These are phyloP conservation scores for Pachysandra terminalis DNA, from an alignment of 164 flowering plant genomes.

Conservation along the genomic window DNA sequence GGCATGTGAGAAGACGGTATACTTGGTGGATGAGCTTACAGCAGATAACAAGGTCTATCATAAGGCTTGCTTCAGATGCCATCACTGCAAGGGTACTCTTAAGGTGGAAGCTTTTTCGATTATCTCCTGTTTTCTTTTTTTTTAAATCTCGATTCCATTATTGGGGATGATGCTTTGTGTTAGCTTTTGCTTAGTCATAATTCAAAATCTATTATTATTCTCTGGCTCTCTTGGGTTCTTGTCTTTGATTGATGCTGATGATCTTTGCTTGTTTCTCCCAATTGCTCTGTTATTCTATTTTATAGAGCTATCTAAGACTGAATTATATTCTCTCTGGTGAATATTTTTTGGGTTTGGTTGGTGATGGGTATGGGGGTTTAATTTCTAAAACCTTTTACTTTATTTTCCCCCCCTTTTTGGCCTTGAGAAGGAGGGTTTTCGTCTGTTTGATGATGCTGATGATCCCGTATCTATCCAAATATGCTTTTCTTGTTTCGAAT, in stretches of 20 bases:
- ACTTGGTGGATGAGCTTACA: slow-evolving; percentile 68
- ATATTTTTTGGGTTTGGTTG: too few species aligned
- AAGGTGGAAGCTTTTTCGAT: slow-evolving; percentile 35
- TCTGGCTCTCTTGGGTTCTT: not conserved
- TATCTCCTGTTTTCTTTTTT: not conserved
- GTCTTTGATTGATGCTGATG: not conserved
- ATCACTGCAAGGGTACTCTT: slow-evolving; percentile 86
- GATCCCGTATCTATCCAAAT: too few species aligned
- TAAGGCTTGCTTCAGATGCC: slow-evolving; percentile 82
- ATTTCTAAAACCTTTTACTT: too few species aligned
- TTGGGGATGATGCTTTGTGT: not conserved
- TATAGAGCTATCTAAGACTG: not conserved
- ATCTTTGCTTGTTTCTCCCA: not conserved
- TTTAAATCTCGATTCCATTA: not conserved
- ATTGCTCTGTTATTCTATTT: too few species aligned
- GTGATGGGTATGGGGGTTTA: too few species aligned
- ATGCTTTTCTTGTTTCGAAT: too few species aligned
- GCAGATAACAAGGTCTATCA: slow-evolving; percentile 72
- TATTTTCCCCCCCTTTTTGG: too few species aligned
- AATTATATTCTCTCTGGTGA: too few species aligned
- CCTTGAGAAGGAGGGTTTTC: too few species aligned
- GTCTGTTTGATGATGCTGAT: too few species aligned
- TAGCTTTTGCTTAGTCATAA: not conserved
- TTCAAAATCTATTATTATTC: not conserved
- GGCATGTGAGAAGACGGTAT: slow-evolving; percentile 85